Evolutionary conservation across 768 basidiomycete species (phyloP), one percentile per base, ranked within the genome.

Genomic region (Podaxis sp.): DNA sequence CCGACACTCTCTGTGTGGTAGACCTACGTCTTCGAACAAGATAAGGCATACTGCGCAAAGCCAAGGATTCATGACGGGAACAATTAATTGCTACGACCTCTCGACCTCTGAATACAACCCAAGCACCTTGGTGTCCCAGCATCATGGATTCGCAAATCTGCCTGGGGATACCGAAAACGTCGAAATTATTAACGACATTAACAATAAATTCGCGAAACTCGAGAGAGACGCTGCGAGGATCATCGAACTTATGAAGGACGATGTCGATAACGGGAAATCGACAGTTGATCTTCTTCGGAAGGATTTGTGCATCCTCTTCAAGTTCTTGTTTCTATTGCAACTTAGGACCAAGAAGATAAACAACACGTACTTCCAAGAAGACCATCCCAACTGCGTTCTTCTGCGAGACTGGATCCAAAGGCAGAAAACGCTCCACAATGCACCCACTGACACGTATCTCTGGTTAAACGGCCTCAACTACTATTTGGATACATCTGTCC

Each of bases 261-360:
- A 58, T 7, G 28, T 64, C 5, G 26, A 15, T 8, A 36, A 7
- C 33, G 20, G 36, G 30, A 22, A 26, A 7, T 36, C 48, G 13
- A 24, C 15, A 1, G 66, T 74, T 26, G 51, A 61, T 17, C n/a
- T 76, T n/a, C 66, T 71, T 22, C 63, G 77, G 30, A 66, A 66
- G 20, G 67, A 69, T 13, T 65, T 78, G 2, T 69, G 74, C 7
- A 67, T 58, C 4, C 61, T 78, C 36, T 68, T 75, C 2, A 78
- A 75, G 63, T 78, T 78, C 56, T 65, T 78, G 7, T 76, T 76
- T 57, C 38, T 78, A 22, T 74, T 77, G 75, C 70, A 75, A 41
- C 74, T 72, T 61, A 72, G 76, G 7, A 66, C 65, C 22, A 66
- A 62, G n/a, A 66, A 67, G 1, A 57, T 67, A 1, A 65, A 69